Percentiles rank a stretch among this genome's conserved stretches.
Evolutionary conservation across 2,329 filamentous ascomycete genomes (phyloP).

Genomic region (Diaporthe longicolla): DNA sequence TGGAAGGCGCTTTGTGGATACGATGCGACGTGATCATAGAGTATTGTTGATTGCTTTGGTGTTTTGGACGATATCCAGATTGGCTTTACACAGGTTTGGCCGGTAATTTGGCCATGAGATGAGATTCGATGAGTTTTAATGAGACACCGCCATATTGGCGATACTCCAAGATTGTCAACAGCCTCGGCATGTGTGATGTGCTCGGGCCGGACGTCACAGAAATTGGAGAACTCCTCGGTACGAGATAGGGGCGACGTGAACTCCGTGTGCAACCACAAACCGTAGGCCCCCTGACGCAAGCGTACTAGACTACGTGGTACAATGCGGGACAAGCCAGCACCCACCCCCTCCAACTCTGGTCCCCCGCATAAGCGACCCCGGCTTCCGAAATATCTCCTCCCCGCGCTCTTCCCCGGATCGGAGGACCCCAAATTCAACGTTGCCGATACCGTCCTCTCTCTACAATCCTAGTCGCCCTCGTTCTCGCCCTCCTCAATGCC

Average conservation of each 20-base stretch:
- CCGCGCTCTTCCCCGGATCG: slow-evolving; percentile 23
- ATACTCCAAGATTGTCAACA: background rate
- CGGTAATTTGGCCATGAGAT: background rate
- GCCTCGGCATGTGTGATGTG: background rate
- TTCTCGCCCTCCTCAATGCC: background rate
- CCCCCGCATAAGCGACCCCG: background rate
- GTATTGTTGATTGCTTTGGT: slow-evolving; percentile 5
- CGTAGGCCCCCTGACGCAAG: background rate
- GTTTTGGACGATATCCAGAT: slow-evolving; percentile 33
- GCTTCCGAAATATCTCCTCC: slow-evolving; percentile 18
- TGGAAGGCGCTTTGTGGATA: slow-evolving; percentile 19
- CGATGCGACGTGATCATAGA: background rate
- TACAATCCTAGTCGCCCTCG: background rate
- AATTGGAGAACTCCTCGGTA: background rate
- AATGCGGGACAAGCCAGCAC: background rate
- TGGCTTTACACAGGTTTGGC: background rate
- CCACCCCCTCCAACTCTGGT: background rate
- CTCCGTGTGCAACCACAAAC: background rate
- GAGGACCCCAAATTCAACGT: slow-evolving; percentile 13
- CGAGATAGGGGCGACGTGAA: background rate
- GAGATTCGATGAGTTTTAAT: background rate
- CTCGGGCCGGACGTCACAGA: background rate
- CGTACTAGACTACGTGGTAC: background rate
- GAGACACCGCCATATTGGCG: background rate
- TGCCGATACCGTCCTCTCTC: background rate